Conservation (phyloP, 768 basidiomycete species). For the Termitomyces sp. region DNA sequence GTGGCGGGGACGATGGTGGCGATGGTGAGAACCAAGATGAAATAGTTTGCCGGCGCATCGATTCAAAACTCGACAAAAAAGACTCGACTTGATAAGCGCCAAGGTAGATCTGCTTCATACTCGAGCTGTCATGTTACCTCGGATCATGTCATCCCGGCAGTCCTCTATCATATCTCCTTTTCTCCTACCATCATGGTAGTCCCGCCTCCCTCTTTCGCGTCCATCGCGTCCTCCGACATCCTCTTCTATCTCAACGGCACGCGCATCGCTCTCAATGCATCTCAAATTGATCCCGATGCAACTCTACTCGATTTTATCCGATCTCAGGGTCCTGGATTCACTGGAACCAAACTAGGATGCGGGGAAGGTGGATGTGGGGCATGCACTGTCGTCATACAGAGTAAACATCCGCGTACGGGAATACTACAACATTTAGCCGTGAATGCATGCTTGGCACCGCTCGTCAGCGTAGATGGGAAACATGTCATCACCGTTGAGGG, state of each 20-base stretch:
- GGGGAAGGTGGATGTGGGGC: conserved; percentile 15
- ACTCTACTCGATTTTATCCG: conserved; percentile 15
- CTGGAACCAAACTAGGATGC: conserved; percentile 14
- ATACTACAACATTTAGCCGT: conserved; percentile 12
- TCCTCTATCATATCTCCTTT: not conserved
- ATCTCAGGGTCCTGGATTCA: conserved; percentile 15
- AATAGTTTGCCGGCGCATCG: not conserved
- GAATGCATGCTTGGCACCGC: conserved; percentile 13
- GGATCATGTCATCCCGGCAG: not conserved
- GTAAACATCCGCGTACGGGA: conserved; percentile 12
- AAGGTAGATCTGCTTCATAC: no score
- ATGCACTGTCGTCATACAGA: conserved; percentile 16
- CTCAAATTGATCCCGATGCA: conserved; percentile 12
- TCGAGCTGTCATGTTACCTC: not conserved
- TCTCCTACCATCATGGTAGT: not conserved
- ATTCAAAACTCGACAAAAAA: no score
- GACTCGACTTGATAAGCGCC: not conserved
- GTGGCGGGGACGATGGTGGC: not conserved
- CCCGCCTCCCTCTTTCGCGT: not conserved
- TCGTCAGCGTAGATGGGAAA: conserved; percentile 15
- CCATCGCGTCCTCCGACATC: conserved; percentile 6
- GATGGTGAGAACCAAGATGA: conserved; percentile 5
- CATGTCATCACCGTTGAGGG: conserved; percentile 15
- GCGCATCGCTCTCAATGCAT: conserved; percentile 11
- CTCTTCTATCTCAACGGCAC: conserved; percentile 17